Conservation (phyloP, 1,284 basidiomycete genomes). For the Fomitopsis schrenkii region DNA sequence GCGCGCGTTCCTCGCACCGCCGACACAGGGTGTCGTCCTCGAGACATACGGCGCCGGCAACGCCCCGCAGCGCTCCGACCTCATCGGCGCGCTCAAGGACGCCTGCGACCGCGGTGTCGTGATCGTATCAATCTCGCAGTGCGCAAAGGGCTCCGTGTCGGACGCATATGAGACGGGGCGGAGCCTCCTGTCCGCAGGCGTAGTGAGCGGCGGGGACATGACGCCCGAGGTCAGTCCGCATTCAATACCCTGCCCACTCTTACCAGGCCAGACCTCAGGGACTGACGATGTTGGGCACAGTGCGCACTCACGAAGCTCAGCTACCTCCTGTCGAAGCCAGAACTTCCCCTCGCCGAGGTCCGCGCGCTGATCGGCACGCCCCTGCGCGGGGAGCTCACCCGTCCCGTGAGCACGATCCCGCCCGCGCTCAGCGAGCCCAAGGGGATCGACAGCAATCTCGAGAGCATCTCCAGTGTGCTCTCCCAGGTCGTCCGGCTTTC, state of each 20-base stretch:
- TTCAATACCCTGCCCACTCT: background rate
- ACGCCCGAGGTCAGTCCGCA: slow-evolving; percentile 73
- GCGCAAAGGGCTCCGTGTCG: slow-evolving; percentile 78
- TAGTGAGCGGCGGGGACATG: slow-evolving; percentile 86
- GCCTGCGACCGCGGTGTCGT: slow-evolving; percentile 83
- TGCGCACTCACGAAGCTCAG: slow-evolving; percentile 86
- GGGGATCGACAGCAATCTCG: slow-evolving; percentile 44
- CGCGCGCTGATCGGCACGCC: slow-evolving; percentile 76
- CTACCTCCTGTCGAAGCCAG: slow-evolving; percentile 84
- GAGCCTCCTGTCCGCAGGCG: slow-evolving; percentile 67
- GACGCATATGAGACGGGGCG: slow-evolving; percentile 81
- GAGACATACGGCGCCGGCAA: slow-evolving; percentile 91
- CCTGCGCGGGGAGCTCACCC: slow-evolving; percentile 84
- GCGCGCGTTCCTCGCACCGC: slow-evolving; percentile 67
- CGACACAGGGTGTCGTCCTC: slow-evolving; percentile 76
- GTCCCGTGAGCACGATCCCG: slow-evolving; percentile 33
- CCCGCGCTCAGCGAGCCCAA: slow-evolving; percentile 36
- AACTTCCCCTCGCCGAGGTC: slow-evolving; percentile 65
- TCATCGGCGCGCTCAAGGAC: slow-evolving; percentile 68
- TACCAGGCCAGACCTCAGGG: background rate
- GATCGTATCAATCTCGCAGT: slow-evolving; percentile 90
- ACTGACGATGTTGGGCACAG: slow-evolving; percentile 31
- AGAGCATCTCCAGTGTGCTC: slow-evolving; percentile 60
- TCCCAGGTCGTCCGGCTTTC: slow-evolving; percentile 66
- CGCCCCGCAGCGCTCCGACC: slow-evolving; percentile 69